Conservation (phyloP, 192 early-diverging fungal species). For the Backusella circina region DNA sequence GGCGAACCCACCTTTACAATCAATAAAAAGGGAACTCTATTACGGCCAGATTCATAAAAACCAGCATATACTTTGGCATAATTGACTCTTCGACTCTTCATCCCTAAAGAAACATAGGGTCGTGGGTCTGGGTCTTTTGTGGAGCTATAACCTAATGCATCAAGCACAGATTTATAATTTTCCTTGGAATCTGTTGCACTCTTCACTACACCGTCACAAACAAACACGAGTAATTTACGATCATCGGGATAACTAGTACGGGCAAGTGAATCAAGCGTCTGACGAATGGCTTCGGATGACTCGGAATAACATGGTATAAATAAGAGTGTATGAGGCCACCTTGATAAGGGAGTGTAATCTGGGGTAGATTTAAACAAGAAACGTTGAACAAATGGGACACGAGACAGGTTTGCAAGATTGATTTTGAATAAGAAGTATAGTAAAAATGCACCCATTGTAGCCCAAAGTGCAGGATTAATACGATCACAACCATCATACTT, state of each 20-base stretch:
- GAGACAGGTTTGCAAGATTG: slow-evolving; percentile 29
- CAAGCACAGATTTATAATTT: slow-evolving; percentile 60
- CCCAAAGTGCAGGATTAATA: slow-evolving; percentile 28
- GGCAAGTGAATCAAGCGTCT: slow-evolving; percentile 65
- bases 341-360: not conserved
- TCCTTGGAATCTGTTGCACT: slow-evolving; percentile 52
- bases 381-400: slow-evolving; percentile 12
- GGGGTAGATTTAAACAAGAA: slow-evolving; percentile 13
- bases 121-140: slow-evolving; percentile 44
- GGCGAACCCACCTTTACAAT: slow-evolving; percentile 64
- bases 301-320: slow-evolving; percentile 72
- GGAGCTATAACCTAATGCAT: slow-evolving; percentile 65
- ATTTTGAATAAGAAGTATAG: slow-evolving; percentile 30
- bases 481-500: slow-evolving; percentile 17
- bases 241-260: slow-evolving; percentile 60
- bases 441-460: slow-evolving; percentile 20
- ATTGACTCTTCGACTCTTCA: slow-evolving; percentile 55
- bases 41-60: slow-evolving; percentile 48
- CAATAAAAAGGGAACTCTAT: slow-evolving; percentile 56
- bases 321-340: slow-evolving; percentile 36
- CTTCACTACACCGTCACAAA: slow-evolving; percentile 65
- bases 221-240: slow-evolving; percentile 62
- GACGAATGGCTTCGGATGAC: slow-evolving; percentile 52
- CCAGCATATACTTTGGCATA: slow-evolving; percentile 71
- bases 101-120: slow-evolving; percentile 50